Percentiles rank a stretch among this genome's conserved stretches.
These are phyloP conservation scores for Suhomyces atakaporum DNA, from an alignment of 1,139 yeast species.

Conservation along the genomic window DNA sequence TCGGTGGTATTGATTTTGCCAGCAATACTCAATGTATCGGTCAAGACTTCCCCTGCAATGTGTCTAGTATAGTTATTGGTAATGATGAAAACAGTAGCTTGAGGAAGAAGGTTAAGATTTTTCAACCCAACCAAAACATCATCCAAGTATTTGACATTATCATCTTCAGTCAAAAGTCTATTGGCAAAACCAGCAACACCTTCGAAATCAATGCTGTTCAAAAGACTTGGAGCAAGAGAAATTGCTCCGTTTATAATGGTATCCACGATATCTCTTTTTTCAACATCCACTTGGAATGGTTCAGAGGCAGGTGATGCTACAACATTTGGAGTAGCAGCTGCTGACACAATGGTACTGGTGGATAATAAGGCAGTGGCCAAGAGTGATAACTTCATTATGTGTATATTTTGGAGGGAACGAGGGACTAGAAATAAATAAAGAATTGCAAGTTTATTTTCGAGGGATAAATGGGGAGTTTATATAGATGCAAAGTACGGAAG, in stretches of 20 bases:
- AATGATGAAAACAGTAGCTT: conserved; percentile 26
- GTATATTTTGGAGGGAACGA: conserved; percentile 11
- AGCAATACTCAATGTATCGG: conserved; percentile 20
- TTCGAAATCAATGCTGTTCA: conserved; percentile 28
- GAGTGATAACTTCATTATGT: conserved; percentile 22
- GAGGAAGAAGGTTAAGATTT: conserved; percentile 29
- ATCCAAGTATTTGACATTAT: conserved; percentile 29
- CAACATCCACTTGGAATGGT: conserved; percentile 17
- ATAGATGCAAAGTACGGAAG: not conserved
- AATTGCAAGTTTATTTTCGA: not conserved
- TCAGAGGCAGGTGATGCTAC: conserved; percentile 14
- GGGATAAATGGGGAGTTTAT: not conserved
- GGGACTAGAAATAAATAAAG: conserved; percentile 6
- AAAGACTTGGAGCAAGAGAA: conserved; percentile 22
- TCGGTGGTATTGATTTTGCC: conserved; percentile 29
- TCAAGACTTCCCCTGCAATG: conserved; percentile 22
- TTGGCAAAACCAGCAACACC: conserved; percentile 36
- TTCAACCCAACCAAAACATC: conserved; percentile 27
- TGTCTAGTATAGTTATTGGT: conserved; percentile 28
- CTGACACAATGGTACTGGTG: conserved; percentile 17
- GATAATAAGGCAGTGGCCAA: conserved; percentile 22
- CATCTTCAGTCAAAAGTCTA: conserved; percentile 25
- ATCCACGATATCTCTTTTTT: conserved; percentile 26
- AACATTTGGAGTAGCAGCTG: conserved; percentile 9
- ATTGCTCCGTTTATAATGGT: conserved; percentile 8